Percentiles rank a stretch among this genome's conserved stretches.
phyloP scores from a whole-genome alignment of 2,329 filamentous ascomycete genomes.

The Aspergillus novofumigatus region DNA sequence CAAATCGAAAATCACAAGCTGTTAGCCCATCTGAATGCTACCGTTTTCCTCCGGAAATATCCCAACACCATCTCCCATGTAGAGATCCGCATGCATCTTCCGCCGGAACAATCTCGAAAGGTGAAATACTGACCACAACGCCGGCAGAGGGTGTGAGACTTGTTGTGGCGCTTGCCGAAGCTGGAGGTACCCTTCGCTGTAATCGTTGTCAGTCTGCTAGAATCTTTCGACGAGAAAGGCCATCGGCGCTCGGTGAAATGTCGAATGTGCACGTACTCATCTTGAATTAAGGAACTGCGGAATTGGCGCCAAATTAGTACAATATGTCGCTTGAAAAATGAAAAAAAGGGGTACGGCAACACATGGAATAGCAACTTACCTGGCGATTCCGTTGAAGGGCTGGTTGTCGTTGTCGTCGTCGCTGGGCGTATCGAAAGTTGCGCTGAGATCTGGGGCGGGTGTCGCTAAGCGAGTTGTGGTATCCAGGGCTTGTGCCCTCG shows the following conservation, averaged over 20 bases:
- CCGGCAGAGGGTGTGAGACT: slow-evolving; percentile 97
- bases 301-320: slow-evolving; percentile 18
- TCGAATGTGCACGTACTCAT: slow-evolving; percentile 52
- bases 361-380: slow-evolving; percentile 28
- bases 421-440: slow-evolving; percentile 40
- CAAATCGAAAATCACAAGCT: slow-evolving; percentile 25
- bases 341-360: slow-evolving; percentile 3
- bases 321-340: slow-evolving; percentile 2
- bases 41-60: slow-evolving; percentile 8
- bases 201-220: slow-evolving; percentile 42
- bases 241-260: slow-evolving; percentile 16
- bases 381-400: slow-evolving; percentile 45
- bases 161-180: slow-evolving; percentile 86
- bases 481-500: slow-evolving; percentile 32
- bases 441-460: slow-evolving; percentile 27
- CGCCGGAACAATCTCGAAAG: slow-evolving; percentile 12
- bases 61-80: slow-evolving; percentile 4
- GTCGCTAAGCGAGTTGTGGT: slow-evolving; percentile 43
- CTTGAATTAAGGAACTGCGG: slow-evolving; percentile 49
- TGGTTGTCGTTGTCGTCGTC: slow-evolving; percentile 45
- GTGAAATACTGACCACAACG: slow-evolving; percentile 77
- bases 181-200: slow-evolving; percentile 68
- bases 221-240: slow-evolving; percentile 20
- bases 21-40: slow-evolving; percentile 24
- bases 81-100: slow-evolving; percentile 14